These are phyloP conservation scores for Rutstroemia sp. DNA, from an alignment of 2,329 filamentous ascomycete genomes.

Conservation along the genomic window DNA sequence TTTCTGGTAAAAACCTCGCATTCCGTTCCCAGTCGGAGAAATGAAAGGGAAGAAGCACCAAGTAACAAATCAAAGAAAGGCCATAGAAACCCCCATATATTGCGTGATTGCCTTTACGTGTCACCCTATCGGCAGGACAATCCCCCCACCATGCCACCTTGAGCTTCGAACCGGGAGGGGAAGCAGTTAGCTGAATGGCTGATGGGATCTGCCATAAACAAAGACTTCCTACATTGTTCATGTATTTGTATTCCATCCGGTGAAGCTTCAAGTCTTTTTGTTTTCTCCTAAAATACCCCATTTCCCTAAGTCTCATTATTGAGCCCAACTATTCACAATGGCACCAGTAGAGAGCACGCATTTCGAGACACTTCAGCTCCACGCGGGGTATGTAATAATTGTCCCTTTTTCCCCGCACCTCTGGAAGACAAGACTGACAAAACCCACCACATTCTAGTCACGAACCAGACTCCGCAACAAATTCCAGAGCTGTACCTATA, in stretches of 20 bases:
- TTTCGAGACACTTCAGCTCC: constrained; percentile 81
- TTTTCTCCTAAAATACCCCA: no score
- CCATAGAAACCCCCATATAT: neutral
- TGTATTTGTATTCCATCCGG: no score
- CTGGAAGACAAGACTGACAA: constrained; percentile 13
- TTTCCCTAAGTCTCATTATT: neutral
- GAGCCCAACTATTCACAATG: neutral
- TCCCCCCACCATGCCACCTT: neutral
- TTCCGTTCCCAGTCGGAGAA: neutral
- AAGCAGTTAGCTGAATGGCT: neutral
- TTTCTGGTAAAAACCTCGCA: neutral
- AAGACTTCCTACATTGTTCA: no score
- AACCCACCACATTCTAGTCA: constrained; percentile 48
- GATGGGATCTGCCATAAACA: no score
- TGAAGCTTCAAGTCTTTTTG: no score
- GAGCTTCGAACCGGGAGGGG: neutral
- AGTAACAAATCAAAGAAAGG: no score
- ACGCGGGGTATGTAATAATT: constrained; percentile 58
- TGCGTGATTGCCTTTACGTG: neutral
- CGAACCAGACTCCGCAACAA: constrained; percentile 71
- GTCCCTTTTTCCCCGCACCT: constrained; percentile 9
- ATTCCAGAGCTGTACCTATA: constrained; percentile 87
- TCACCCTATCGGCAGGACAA: neutral
- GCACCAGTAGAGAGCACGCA: constrained; percentile 39
- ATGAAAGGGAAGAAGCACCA: neutral